Evolutionary conservation across 495 filamentous ascomycete species (phyloP).

Genomic region (Talaromyces nanjingensis): DNA sequence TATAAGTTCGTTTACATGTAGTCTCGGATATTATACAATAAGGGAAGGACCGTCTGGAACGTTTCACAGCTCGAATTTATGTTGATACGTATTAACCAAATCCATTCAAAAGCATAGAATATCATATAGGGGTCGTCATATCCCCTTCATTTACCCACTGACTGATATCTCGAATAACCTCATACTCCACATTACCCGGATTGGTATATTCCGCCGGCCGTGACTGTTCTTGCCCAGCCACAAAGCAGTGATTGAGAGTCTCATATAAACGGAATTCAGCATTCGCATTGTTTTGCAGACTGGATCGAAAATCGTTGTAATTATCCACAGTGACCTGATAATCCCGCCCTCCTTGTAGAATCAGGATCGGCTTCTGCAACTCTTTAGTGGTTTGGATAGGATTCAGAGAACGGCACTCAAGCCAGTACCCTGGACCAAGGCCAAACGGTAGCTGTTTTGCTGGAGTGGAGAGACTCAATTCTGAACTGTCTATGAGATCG

Average conservation of each 20-base stretch:
- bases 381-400: background rate
- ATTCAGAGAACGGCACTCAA: background rate
- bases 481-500: background rate
- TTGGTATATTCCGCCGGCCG: slow-evolving; percentile 8
- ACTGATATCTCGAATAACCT: background rate
- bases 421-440: background rate
- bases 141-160: background rate
- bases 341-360: slow-evolving; percentile 12
- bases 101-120: too few species aligned
- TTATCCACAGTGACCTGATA: slow-evolving; percentile 15
- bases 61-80: too few species aligned
- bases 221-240: slow-evolving; percentile 5
- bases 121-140: too few species aligned
- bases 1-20: too few species aligned
- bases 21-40: too few species aligned
- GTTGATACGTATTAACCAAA: too few species aligned
- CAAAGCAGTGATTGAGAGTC: slow-evolving; percentile 11
- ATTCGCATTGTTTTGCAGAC: slow-evolving; percentile 1
- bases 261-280: slow-evolving; percentile 12
- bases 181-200: slow-evolving; percentile 10
- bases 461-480: background rate
- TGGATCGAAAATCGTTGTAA: background rate
- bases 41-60: too few species aligned
- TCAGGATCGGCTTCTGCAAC: slow-evolving; percentile 3
- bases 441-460: background rate